These are phyloP conservation scores for Leishmania arabica DNA, from an alignment of 208 protist genomes.

Conservation along the genomic window DNA sequence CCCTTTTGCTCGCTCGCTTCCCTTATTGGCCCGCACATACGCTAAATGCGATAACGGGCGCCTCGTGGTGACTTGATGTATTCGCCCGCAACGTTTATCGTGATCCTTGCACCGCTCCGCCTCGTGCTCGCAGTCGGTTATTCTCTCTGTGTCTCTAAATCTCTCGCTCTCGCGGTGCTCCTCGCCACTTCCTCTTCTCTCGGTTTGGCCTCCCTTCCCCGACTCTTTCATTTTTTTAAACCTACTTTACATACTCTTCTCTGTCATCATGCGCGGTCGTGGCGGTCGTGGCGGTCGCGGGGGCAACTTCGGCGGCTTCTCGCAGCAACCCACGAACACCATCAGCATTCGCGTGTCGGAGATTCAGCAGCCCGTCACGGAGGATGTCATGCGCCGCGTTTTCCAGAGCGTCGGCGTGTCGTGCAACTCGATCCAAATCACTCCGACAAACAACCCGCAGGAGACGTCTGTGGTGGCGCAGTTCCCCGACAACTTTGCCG, in stretches of 20 bases:
- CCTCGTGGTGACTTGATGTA: background rate
- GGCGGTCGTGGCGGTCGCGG: conserved; percentile 38
- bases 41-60: background rate
- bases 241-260: background rate
- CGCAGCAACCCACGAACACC: conserved; percentile 55
- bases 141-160: background rate
- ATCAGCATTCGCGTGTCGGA: conserved; percentile 77
- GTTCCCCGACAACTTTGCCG: conserved; percentile 62
- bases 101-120: background rate
- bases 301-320: conserved; percentile 29
- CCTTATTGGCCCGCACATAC: background rate
- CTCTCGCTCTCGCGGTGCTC: background rate
- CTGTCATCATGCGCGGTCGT: conserved; percentile 37
- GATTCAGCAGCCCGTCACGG: conserved; percentile 79
- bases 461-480: conserved; percentile 77
- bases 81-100: background rate
- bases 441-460: conserved; percentile 52
- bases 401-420: conserved; percentile 80
- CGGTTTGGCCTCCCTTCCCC: background rate
- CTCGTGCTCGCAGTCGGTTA: background rate
- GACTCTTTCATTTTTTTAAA: background rate
- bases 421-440: conserved; percentile 59
- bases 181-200: background rate
- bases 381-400: conserved; percentile 86
- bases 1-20: background rate